Evolutionary conservation across 495 filamentous ascomycete genomes (phyloP), one percentile per base, ranked within the genome.

Genomic region (Penicillium ucsense): DNA sequence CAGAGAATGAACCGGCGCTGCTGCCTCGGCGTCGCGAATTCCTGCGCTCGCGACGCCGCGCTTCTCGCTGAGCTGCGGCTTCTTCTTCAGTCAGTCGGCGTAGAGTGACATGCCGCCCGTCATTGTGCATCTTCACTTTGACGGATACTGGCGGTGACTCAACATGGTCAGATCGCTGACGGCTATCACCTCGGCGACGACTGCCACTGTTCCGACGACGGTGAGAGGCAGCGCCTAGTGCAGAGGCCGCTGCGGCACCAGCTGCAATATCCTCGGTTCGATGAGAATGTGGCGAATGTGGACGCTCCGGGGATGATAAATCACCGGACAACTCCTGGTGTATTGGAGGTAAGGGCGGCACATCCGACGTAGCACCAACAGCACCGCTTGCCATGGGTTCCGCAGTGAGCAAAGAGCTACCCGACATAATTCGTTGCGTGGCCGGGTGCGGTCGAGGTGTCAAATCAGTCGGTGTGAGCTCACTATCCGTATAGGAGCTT

Each of bases 1-100:
- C 71, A 11, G 71, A 72, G 4, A 74, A 51, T 2, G 71, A 71
- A 46, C 72, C 73, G 3, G 54, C 67, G 39, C 73, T 77, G 31
- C 66, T 68, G 35, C 57, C 61, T 43, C 71, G 64, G 38, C 65
- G 67, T 7, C 68, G 65, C 2, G 71, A 72, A 36, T 49, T 66
- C 33, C 67, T 52, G 46, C 66, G 65, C 45, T 72, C 72, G 42
- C 68, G 55, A 6, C 78, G 70, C 37, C 77, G 68, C 8, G 74
- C 70, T 50, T 79, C 76, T 36, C 81, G 75, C 38, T 72, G 75
- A 8, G 77, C 77, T 8, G 79, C 82, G 3, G 84, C 83, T 74
- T 94, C 89, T 61, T 88, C 80, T 51, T 91, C 87, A 6, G 83
- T 87, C 8, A 95, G 66, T 30, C 85, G 75, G 27, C 88, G 78